Evolutionary conservation across 371 early-diverging fungal species (phyloP).

Genomic region (Phascolomyces articulosus): DNA sequence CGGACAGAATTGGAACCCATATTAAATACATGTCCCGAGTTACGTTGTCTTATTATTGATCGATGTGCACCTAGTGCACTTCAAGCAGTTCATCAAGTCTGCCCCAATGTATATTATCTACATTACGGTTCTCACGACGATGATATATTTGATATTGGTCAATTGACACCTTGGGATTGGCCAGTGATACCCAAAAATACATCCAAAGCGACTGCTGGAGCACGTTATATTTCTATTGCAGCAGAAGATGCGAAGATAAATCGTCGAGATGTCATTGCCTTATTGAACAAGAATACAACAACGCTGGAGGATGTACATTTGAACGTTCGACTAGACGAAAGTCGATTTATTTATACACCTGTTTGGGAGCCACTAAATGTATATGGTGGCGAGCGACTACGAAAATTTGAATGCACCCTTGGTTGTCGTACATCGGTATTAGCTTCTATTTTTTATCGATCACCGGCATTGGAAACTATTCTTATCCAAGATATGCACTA

Average conservation of each 20-base stretch:
- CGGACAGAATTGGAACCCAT: neutral
- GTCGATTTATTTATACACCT: neutral
- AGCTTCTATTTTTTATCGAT: constrained; percentile 1
- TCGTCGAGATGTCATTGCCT: neutral
- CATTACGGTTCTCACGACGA: neutral
- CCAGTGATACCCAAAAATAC: neutral
- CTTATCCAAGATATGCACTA: neutral
- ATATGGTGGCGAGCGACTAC: neutral
- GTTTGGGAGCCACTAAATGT: neutral
- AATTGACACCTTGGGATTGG: constrained; percentile 1
- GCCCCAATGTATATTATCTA: neutral
- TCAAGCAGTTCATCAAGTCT: neutral
- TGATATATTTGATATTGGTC: neutral
- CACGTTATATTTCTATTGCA: neutral
- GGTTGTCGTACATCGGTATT: constrained; percentile 6
- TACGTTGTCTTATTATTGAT: neutral
- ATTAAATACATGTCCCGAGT: neutral
- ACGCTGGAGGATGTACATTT: neutral
- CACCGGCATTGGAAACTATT: neutral
- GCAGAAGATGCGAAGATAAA: neutral
- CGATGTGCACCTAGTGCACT: neutral
- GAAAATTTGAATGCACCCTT: neutral
- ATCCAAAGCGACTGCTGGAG: neutral
- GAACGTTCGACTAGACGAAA: neutral
- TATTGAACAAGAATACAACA: neutral